A percentile compares a stretch with the other conserved stretches of the same genome.
These are phyloP conservation scores for Chimonanthus praecox DNA, from an alignment of 164 flowering plant species.

Conservation along the genomic window DNA sequence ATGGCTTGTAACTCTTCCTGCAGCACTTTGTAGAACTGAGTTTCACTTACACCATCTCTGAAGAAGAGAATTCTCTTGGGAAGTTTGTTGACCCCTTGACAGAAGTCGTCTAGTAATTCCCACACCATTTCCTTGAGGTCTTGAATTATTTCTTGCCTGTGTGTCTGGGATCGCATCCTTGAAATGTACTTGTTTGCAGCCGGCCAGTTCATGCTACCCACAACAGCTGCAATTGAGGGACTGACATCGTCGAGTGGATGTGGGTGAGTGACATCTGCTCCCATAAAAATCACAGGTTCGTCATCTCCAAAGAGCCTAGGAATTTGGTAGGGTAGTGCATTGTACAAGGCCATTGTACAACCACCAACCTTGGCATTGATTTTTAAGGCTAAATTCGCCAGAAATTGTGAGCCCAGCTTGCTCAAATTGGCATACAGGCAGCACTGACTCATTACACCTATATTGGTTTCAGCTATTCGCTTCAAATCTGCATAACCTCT, in stretches of 20 bases:
- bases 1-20: conserved; percentile 70
- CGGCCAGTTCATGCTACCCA: conserved; percentile 96
- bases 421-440: conserved; percentile 67
- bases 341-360: conserved; percentile 72
- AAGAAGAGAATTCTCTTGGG: conserved; percentile 79
- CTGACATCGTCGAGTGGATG: conserved; percentile 82
- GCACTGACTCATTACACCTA: conserved; percentile 85
- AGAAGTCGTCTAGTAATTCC: conserved; percentile 67
- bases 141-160: conserved; percentile 78
- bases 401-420: conserved; percentile 64
- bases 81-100: conserved; percentile 38
- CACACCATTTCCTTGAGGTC: conserved; percentile 76
- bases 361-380: conserved; percentile 97
- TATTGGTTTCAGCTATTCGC: conserved; percentile 78
- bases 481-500: conserved; percentile 91
- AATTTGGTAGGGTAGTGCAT: conserved; percentile 66
- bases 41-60: conserved; percentile 93
- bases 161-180: conserved; percentile 80
- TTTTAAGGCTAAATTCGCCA: conserved; percentile 84
- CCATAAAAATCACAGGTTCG: conserved; percentile 86
- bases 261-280: conserved; percentile 99
- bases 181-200: conserved; percentile 79
- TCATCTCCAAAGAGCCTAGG: conserved; percentile 50
- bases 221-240: conserved; percentile 94
- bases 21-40: conserved; percentile 79